A percentile compares a stretch with the other conserved stretches of the same genome.
phyloP scores from a whole-genome alignment of 306 rosid species.

The Begonia peltatifolia region DNA sequence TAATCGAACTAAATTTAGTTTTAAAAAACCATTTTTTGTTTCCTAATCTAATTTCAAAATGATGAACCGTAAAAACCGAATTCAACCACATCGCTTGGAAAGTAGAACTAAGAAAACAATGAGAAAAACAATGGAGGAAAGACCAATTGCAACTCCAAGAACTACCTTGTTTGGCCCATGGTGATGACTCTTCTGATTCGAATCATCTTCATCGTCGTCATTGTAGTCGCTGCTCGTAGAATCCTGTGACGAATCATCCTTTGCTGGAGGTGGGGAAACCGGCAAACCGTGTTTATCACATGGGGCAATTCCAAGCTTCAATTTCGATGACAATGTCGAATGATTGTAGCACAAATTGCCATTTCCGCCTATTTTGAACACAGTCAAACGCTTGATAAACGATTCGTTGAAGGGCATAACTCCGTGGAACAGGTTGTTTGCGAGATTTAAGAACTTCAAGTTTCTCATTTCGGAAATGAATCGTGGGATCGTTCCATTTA shows the following conservation, averaged over 20 bases:
- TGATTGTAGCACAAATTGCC: slow-evolving; percentile 68
- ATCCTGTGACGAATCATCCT: slow-evolving; percentile 39
- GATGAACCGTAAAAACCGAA: neutral
- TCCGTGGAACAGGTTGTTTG: slow-evolving; percentile 59
- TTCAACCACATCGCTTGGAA: slow-evolving; percentile 61
- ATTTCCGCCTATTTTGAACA: slow-evolving; percentile 62
- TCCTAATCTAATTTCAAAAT: neutral
- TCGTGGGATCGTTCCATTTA: slow-evolving; percentile 78
- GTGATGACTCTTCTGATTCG: slow-evolving; percentile 31
- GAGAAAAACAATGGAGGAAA: slow-evolving; percentile 72
- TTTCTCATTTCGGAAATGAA: slow-evolving; percentile 60
- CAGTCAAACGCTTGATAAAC: slow-evolving; percentile 37
- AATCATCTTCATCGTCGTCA: slow-evolving; percentile 23
- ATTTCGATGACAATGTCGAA: slow-evolving; percentile 51
- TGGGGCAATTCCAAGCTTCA: slow-evolving; percentile 82
- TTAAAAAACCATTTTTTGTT: neutral
- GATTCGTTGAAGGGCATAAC: slow-evolving; percentile 62
- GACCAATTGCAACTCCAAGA: slow-evolving; percentile 80
- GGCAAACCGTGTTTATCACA: slow-evolving; percentile 87
- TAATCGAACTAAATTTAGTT: slow-evolving; percentile 1
- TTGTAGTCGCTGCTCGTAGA: slow-evolving; percentile 39
- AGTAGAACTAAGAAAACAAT: slow-evolving; percentile 53
- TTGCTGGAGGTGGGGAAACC: slow-evolving; percentile 56
- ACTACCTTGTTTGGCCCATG: slow-evolving; percentile 71
- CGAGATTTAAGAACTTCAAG: slow-evolving; percentile 71